A percentile compares a stretch with the other conserved stretches of the same genome.
These are phyloP conservation scores for Exophiala aquamarina DNA, from an alignment of 2,329 filamentous ascomycete genomes.

Conservation along the genomic window DNA sequence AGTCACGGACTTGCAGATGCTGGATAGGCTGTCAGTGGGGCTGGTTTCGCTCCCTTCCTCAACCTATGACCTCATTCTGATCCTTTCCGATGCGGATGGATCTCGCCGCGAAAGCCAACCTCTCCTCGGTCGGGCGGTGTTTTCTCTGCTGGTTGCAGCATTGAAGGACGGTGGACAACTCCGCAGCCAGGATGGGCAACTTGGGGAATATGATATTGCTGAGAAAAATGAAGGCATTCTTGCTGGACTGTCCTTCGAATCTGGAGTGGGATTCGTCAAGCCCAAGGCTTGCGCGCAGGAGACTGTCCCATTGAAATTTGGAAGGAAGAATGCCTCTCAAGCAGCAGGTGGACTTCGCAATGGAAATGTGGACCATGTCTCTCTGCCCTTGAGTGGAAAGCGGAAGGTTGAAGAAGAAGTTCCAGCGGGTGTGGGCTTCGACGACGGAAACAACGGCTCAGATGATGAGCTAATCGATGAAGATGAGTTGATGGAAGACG, in stretches of 20 bases:
- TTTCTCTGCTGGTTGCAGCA: slow-evolving; percentile 67
- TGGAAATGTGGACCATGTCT: slow-evolving; percentile 13
- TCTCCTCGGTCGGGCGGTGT: slow-evolving; percentile 67
- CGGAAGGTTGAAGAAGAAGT: slow-evolving; percentile 39
- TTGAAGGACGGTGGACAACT: slow-evolving; percentile 70
- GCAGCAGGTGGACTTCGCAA: slow-evolving; percentile 26
- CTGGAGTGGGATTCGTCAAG: slow-evolving; percentile 69
- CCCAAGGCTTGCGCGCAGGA: slow-evolving; percentile 59
- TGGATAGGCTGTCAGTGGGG: slow-evolving; percentile 83
- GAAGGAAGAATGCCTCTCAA: slow-evolving; percentile 54
- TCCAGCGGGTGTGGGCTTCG: slow-evolving; percentile 64
- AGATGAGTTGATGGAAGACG: slow-evolving; percentile 79
- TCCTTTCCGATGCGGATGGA: slow-evolving; percentile 77
- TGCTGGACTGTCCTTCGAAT: slow-evolving; percentile 68
- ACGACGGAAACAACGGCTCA: slow-evolving; percentile 62
- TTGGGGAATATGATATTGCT: slow-evolving; percentile 44
- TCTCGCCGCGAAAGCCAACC: slow-evolving; percentile 63
- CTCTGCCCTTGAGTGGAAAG: slow-evolving; percentile 40
- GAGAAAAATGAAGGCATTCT: slow-evolving; percentile 79
- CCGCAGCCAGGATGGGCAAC: slow-evolving; percentile 66
- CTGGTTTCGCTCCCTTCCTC: slow-evolving; percentile 72
- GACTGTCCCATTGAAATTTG: slow-evolving; percentile 64
- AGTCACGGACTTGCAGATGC: slow-evolving; percentile 91
- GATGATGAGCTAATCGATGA: slow-evolving; percentile 92
- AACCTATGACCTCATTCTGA: slow-evolving; percentile 80